Base-by-base conservation (phyloP, 768 basidiomycete genomes). In the Vishniacozyma victoriae region DNA sequence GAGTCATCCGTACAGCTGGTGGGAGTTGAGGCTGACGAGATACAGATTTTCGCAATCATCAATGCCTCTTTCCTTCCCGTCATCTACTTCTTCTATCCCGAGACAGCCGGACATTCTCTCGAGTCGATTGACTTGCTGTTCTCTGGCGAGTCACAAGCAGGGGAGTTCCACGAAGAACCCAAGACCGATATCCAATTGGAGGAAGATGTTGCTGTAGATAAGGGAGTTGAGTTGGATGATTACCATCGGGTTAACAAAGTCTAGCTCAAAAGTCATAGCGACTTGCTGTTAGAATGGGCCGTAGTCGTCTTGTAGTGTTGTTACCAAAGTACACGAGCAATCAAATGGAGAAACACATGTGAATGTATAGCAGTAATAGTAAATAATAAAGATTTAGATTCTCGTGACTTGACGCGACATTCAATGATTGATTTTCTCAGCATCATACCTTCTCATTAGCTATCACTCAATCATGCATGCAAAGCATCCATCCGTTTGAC, bases 31-130 rank as follows among this genome's bases (percentile, higher is more conserved):
- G 35, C 42, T 26, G 19, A 15, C 36, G 12, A n/a, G 3, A 16
- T 36, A 20, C 14, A 46, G 51, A 49, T 56, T 27, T 60, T 60
- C 38, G 51, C 52, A 24, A 39, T 54, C 39, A 51, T 60, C 46
- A 60, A 60, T 42, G 35, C 48, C 15, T 26, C 47, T 26, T 60
- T 60, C 55, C 43, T 57, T 12, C 55, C 55, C 22, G 35, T 42
- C 31, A 54, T 60, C 44, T 58, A 55, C 50, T 52, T 62, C 50
- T 61, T 47, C 48, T 56, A 35, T 35, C 57, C 57, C 11, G 60
- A 62, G 46, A 60, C 62, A n/a, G 58, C 55, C 37, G 57, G 59
- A 16, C 19, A 58, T 1, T 50, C 56, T 13, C 50, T 64, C 37
- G 59, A 60, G 37, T 50, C 51, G 37, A 31, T 60, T 19, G 56